Base-by-base conservation (phyloP, 2,329 filamentous ascomycete species). In the Dactylellina haptotyla region DNA sequence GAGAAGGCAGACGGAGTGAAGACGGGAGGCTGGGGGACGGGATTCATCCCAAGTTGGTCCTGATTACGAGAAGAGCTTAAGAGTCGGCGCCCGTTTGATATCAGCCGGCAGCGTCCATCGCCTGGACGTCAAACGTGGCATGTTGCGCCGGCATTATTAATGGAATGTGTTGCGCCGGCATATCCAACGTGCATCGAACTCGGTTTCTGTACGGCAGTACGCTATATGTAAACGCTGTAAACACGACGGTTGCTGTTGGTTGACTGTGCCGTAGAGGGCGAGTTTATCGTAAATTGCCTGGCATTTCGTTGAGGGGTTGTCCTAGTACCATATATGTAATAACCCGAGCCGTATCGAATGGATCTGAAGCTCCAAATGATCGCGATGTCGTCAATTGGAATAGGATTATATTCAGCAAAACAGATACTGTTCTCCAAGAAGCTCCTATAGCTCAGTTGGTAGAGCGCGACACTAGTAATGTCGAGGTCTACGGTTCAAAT, bases 381-480 rank as follows among this genome's bases (percentile, higher is more conserved):
- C 4, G 37, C 12, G 5, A 8, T 41, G 4, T 16, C 12, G 8
- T n/a, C 12, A 23, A 18, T 20, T 37, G 4, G 5, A 28, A 10
- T 18, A 10, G 16, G 20, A 46, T 18, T 10, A 58, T 58, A 43
- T 6, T 58, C 2, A 8, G 20, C 34, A 28, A 58, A n/a, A 16
- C n/a, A 39, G 18, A 30, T n/a, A 8, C 1, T 14, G 6, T 3
- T 26, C 39, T 16, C 4, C 20, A 53, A 51, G 34, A 59, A 69
- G 64, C 64, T 61, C 64, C 56, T 69, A 69, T 69, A 69, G 64
- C 64, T 69, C 64, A 69, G 64, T 69, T 69, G 64, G 64, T 69
- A 69, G 64, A 69, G 64, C 64, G 64, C 64, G 64, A 69, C 64
- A 69, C 64, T 69, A 69, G 64, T 69, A 69, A 69, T 69, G 64